These are phyloP conservation scores for Candida nonsorbophila DNA, from an alignment of 805 yeast species.

Conservation along the genomic window DNA sequence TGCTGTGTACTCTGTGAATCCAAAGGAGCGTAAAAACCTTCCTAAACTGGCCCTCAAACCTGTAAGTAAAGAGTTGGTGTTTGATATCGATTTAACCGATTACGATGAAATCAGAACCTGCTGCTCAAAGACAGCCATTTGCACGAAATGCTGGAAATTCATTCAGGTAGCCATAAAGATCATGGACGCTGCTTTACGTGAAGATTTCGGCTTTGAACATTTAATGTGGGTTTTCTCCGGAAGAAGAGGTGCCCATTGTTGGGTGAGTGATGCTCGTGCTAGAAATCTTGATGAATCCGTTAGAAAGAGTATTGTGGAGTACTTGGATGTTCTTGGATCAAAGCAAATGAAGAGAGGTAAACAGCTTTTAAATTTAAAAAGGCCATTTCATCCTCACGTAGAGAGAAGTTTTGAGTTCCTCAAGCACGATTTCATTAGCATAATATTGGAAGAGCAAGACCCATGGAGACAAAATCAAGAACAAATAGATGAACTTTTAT, in stretches of 20 bases:
- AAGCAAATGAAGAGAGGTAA: conserved; percentile 27
- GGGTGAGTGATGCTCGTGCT: conserved; percentile 89
- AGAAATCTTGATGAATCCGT: conserved; percentile 64
- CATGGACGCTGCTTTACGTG: conserved; percentile 63
- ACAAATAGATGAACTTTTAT: conserved; percentile 48
- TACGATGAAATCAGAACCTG: conserved; percentile 93
- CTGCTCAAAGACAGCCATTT: conserved; percentile 79
- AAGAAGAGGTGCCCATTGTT: conserved; percentile 98
- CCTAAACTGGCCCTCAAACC: conserved; percentile 79
- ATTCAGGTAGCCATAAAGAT: conserved; percentile 79
- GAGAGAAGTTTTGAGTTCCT: conserved; percentile 68
- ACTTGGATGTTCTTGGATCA: conserved; percentile 64
- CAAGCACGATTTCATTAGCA: conserved; percentile 55
- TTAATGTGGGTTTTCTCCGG: conserved; percentile 96
- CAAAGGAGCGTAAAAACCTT: conserved; percentile 74
- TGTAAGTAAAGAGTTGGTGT: conserved; percentile 77
- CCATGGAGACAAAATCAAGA: conserved; percentile 66
- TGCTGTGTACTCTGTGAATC: conserved; percentile 83
- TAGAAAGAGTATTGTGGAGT: conserved; percentile 77
- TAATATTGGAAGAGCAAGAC: conserved; percentile 76
- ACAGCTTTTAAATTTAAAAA: conserved; percentile 49
- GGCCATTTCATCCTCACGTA: conserved; percentile 89
- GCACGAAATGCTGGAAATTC: conserved; percentile 90
- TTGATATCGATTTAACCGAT: conserved; percentile 97
- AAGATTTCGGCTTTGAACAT: conserved; percentile 86